Base-by-base conservation (phyloP, 2,329 filamentous ascomycete genomes). In the Ceratocystiopsis sp. region DNA sequence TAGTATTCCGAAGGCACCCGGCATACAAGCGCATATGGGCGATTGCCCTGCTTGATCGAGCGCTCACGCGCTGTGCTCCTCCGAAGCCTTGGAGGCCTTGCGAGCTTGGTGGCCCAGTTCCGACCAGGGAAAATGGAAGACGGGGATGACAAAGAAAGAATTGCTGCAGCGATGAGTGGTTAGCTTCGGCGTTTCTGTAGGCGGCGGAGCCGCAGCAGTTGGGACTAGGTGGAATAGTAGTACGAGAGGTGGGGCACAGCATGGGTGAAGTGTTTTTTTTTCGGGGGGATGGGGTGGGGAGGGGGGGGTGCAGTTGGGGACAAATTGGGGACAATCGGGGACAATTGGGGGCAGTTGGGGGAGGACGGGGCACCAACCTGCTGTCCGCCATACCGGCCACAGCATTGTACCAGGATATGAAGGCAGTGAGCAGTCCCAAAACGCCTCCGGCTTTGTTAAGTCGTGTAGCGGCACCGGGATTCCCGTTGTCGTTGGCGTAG, bases 51-150 rank as follows among this genome's bases (percentile, higher is more conserved):
- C 5, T 29, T 29, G 25, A 4, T 21, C 25, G 9, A 11, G 25
- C 25, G 25, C 25, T 29, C 25, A 29, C 5, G 25, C 25, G 25
- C 25, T 29, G 25, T 29, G 25, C 25, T 29, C 25, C 25, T 29
- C 25, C 35, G 67, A 65, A 43, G 61, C 63, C 67, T 80, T 67
- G 49, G 33, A 14, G 15, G 55, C 53, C 46, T 55, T 58, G 48
- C 78, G 72, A 47, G 58, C 60, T 60, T 76, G 70, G 49, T 72
- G 73, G 42, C 75, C 82, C 64, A 80, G 81, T 54, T 82, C 80
- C 35, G 83, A 89, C 89, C 89, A 95, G 43, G 87, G 89, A 71
- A 95, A 93, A 69, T 94, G 86, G 54, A 82, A 79, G 49, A 95
- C 86, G 42, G 87, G 89, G 48, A 93, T 76, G 60, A 91, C 71